phyloP scores from a whole-genome alignment of 805 yeast species.

The Suhomyces kilbournensis region DNA sequence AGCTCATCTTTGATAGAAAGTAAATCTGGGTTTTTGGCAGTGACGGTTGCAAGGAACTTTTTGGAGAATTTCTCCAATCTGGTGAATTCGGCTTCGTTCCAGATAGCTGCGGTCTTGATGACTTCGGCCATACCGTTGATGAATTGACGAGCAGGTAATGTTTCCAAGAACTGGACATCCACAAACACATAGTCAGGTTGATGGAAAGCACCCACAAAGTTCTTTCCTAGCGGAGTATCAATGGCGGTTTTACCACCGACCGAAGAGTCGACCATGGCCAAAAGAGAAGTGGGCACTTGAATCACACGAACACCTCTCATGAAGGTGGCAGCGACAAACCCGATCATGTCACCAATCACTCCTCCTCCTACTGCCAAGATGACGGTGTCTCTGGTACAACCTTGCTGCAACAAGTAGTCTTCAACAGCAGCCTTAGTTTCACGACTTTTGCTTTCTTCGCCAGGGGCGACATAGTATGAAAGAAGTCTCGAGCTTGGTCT shows the following conservation, averaged over 20 bases:
- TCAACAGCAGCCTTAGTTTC: conserved; percentile 90
- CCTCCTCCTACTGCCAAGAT: conserved; percentile 97
- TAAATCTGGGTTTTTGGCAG: conserved; percentile 46
- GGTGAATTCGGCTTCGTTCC: conserved; percentile 87
- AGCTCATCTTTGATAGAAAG: conserved; percentile 69
- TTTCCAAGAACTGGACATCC: conserved; percentile 81
- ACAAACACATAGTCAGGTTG: conserved; percentile 88
- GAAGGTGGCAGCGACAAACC: conserved; percentile 97
- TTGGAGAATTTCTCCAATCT: conserved; percentile 78
- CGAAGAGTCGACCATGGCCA: conserved; percentile 97
- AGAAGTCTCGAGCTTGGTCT: conserved; percentile 64
- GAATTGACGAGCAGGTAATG: conserved; percentile 90
- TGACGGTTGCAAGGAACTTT: conserved; percentile 64
- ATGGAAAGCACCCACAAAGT: conserved; percentile 96
- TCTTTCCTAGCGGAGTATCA: conserved; percentile 94
- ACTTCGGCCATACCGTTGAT: conserved; percentile 99
- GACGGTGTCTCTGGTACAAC: conserved; percentile 95
- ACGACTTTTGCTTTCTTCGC: conserved; percentile 86
- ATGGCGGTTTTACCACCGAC: conserved; percentile 99
- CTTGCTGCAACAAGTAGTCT: conserved; percentile 75
- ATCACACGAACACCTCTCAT: conserved; percentile 96
- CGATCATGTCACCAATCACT: conserved; percentile 98
- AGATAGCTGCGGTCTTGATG: conserved; percentile 95
- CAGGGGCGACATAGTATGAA: conserved; percentile 79
- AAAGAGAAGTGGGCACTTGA: conserved; percentile 89